A percentile compares a stretch with the other conserved stretches of the same genome.
Evolutionary conservation across 345 rosid species (phyloP).

Genomic region (Rhizophora mangle): DNA sequence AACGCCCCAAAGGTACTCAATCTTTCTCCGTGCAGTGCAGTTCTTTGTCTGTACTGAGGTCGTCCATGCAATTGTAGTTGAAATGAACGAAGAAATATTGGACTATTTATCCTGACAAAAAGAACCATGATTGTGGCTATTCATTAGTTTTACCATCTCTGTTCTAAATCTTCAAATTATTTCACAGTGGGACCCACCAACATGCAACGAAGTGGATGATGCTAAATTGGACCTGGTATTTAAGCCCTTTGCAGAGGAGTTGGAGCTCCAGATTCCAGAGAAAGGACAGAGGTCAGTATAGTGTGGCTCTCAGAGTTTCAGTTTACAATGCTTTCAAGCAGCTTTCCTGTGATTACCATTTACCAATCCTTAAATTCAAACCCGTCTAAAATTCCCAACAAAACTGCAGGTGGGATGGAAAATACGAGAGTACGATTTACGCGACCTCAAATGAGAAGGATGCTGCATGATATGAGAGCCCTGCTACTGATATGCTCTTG

Average conservation of each 20-base stretch:
- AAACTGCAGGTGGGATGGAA: constrained; percentile 71
- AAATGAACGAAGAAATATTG: background rate
- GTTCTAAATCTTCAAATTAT: background rate
- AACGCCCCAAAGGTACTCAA: constrained; percentile 76
- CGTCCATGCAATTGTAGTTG: background rate
- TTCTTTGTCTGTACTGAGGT: background rate
- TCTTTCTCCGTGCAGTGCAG: background rate
- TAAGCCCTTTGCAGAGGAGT: constrained; percentile 51
- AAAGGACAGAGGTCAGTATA: constrained; percentile 53
- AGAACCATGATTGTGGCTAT: background rate
- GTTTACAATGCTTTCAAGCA: background rate
- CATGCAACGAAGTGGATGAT: constrained; percentile 52
- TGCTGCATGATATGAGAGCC: too few species aligned
- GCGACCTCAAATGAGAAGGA: constrained; percentile 26
- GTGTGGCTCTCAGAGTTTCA: background rate
- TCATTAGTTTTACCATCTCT: background rate
- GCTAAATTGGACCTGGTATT: constrained; percentile 55
- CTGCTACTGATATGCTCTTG: too few species aligned
- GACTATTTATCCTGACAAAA: background rate
- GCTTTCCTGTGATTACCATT: background rate
- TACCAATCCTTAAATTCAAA: background rate
- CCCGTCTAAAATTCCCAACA: background rate
- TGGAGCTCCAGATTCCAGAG: constrained; percentile 75
- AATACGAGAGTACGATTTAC: constrained; percentile 55
- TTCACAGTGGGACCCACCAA: constrained; percentile 69